phyloP scores from a whole-genome alignment of 176 grass and related monocot species.

The Eleusine indica region DNA sequence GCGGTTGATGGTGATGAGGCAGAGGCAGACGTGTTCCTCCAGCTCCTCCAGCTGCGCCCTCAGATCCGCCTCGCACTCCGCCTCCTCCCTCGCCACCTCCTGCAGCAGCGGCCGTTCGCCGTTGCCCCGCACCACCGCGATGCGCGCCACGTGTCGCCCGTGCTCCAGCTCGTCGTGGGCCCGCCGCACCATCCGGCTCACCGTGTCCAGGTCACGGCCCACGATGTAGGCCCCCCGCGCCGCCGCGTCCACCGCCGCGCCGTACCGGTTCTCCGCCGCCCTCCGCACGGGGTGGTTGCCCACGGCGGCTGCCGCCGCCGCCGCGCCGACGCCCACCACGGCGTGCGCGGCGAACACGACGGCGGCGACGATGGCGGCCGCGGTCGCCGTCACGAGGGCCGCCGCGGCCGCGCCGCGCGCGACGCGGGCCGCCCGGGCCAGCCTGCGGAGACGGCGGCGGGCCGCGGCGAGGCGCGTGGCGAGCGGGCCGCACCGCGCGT shows the following conservation, averaged over 20 bases:
- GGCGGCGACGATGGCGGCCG: conserved; percentile 31
- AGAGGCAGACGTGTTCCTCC: background rate
- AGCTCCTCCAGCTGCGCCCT: background rate
- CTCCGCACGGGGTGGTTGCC: background rate
- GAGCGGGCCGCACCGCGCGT: conserved; percentile 50
- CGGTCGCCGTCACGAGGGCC: conserved; percentile 37
- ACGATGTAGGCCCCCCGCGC: conserved; percentile 83
- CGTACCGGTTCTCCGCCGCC: background rate
- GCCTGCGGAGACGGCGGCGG: conserved; percentile 34
- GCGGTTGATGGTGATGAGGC: background rate
- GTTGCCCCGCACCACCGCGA: conserved; percentile 46
- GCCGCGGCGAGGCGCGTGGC: conserved; percentile 40
- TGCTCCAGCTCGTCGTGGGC: conserved; percentile 90
- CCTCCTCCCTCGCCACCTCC: conserved; percentile 30
- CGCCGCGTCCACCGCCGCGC: conserved; percentile 64
- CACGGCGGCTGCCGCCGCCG: background rate
- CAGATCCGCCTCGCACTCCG: background rate
- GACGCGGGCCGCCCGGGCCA: conserved; percentile 15
- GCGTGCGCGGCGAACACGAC: conserved; percentile 51
- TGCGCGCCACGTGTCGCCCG: conserved; percentile 67
- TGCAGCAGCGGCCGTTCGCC: conserved; percentile 46
- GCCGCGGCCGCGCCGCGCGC: conserved; percentile 41
- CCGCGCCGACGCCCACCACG: conserved; percentile 44
- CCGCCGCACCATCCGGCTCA: conserved; percentile 79
- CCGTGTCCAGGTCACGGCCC: conserved; percentile 77